Percentiles rank a stretch among this genome's conserved stretches.
phyloP scores from a whole-genome alignment of 2,329 filamentous ascomycete genomes.

The Venturia oleaginea region DNA sequence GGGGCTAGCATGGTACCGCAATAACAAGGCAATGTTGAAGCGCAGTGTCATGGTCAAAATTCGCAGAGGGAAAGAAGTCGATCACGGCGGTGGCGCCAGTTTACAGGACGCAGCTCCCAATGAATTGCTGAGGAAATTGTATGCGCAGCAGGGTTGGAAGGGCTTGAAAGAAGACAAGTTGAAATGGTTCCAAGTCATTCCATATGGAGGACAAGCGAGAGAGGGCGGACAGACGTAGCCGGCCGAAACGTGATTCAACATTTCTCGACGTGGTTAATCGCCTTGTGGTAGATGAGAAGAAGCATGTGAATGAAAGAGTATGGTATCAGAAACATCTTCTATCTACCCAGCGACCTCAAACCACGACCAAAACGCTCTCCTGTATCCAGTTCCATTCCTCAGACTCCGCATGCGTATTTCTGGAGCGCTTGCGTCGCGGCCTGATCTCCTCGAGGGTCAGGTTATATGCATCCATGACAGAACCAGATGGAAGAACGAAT shows the following conservation, averaged over 20 bases:
- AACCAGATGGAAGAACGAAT: too few relatives aligned
- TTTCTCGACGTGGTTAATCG: neutral
- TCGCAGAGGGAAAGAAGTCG: neutral
- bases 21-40: neutral
- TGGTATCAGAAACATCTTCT: too few relatives aligned
- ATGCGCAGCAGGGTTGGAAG: neutral
- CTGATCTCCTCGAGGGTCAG: too few relatives aligned
- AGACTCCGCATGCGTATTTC: too few relatives aligned
- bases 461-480: too few relatives aligned
- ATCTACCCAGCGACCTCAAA: too few relatives aligned
- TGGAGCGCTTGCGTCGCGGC: too few relatives aligned
- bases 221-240: neutral
- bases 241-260: neutral
- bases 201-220: neutral
- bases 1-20: neutral
- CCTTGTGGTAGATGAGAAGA: neutral
- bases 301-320: too few relatives aligned
- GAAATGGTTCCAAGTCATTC: neutral
- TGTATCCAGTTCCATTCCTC: too few relatives aligned
- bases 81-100: neutral
- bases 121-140: neutral
- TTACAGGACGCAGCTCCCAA: neutral
- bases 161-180: neutral
- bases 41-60: neutral
- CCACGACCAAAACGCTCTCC: too few relatives aligned